phyloP scores from a whole-genome alignment of 2,329 filamentous ascomycete genomes.

The Epichloe festucae region DNA sequence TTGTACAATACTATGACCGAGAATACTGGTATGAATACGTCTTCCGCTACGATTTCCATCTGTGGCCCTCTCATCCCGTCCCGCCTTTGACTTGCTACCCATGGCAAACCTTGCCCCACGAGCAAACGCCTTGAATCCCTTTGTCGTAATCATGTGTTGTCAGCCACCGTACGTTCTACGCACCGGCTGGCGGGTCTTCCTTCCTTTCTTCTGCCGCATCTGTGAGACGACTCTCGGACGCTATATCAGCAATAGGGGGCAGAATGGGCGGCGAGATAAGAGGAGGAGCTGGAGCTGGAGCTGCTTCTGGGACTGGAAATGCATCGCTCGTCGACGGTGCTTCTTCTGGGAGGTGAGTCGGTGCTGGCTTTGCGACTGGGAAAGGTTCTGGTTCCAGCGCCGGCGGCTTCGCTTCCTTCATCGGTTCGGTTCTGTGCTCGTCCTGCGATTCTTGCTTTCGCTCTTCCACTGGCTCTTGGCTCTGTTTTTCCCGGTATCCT shows the following conservation, averaged over 20 bases:
- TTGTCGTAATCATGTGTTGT: not conserved
- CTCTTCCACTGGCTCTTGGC: conserved; percentile 7
- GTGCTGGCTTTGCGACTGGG: not conserved
- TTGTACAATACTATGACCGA: too few species aligned
- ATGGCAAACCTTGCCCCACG: too few species aligned
- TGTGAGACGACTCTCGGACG: not conserved
- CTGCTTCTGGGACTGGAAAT: not conserved
- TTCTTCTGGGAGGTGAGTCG: not conserved
- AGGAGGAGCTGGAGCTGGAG: not conserved
- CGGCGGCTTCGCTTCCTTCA: not conserved
- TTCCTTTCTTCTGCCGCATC: conserved; percentile 3
- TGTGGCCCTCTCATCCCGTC: too few species aligned
- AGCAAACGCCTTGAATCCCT: not conserved
- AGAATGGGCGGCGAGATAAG: not conserved
- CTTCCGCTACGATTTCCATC: too few species aligned
- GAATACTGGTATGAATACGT: too few species aligned
- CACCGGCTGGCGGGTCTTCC: conserved; percentile 7
- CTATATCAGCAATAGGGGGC: not conserved
- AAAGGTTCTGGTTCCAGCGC: not conserved
- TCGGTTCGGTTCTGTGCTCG: conserved; percentile 6
- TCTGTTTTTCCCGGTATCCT: conserved; percentile 1
- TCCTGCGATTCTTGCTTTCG: conserved; percentile 2
- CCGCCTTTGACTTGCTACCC: too few species aligned
- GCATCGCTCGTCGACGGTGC: not conserved
- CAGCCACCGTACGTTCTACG: conserved; percentile 8